Percentiles rank a stretch among this genome's conserved stretches.
Conservation (phyloP, 345 rosid species). For the Populus tremula region DNA sequence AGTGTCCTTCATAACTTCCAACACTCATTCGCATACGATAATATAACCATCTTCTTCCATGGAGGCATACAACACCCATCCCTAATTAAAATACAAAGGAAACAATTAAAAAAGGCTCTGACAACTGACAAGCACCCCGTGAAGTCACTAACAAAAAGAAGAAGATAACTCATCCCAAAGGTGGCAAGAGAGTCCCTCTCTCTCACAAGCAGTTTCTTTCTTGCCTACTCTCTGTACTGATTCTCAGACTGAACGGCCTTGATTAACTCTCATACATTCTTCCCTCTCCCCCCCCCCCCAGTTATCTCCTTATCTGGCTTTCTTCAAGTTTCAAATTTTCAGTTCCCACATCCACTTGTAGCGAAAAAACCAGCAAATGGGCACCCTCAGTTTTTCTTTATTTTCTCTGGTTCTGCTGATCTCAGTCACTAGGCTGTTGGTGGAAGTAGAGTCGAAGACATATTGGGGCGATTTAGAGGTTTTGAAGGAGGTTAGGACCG, state of each 20-base stretch:
- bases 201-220: background rate
- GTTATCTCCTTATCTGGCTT: background rate
- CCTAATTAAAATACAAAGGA: slow-evolving; percentile 13
- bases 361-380: slow-evolving; percentile 19
- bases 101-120: slow-evolving; percentile 16
- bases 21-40: no score
- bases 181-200: background rate
- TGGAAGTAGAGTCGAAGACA: slow-evolving; percentile 45
- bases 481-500: slow-evolving; percentile 48
- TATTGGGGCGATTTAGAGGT: slow-evolving; percentile 52
- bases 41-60: no score
- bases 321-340: background rate
- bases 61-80: no score
- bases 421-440: background rate
- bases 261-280: background rate
- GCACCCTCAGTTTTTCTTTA: slow-evolving; percentile 15
- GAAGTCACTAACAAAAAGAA: slow-evolving; percentile 19
- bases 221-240: background rate
- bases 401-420: slow-evolving; percentile 25
- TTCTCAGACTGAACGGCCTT: slow-evolving; percentile 21
- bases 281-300: background rate
- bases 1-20: no score
- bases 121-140: slow-evolving; percentile 32
- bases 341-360: no score
- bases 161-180: background rate